Evolutionary conservation across 148 eudicot genomes (phyloP), one percentile per base, ranked within the genome.

Genomic region (Nepenthes gracilis): DNA sequence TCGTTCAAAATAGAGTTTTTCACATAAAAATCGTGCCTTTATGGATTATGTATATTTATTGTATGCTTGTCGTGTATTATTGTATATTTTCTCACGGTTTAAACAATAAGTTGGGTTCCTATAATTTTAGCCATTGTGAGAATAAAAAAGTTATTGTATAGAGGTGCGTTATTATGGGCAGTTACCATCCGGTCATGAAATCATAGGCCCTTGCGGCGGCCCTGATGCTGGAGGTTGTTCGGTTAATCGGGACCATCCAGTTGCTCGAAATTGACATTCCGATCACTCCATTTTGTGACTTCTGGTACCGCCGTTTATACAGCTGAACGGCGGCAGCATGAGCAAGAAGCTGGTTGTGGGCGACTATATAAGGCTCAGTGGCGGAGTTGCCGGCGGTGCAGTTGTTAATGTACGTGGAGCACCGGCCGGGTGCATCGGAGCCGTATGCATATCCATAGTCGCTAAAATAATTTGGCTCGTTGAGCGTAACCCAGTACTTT

Each of bases 351-450:
- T 35, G 13, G 48, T 64, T 36, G 48, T 64, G 67, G 4, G 48
- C 43, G 47, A 38, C 67, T 4, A 64, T 51, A 40, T 64, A 54
- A 1, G 58, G 67, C 35, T 64, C 67, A 6, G 67, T 37, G 6
- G 58, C 66, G 0, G 66, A 63, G 48, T 63, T 36, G 8, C 66
- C 66, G 12, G 55, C 58, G 11, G 66, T 63, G n/a, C 66, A 63
- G 13, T 63, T 63, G 12, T 54, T 54, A 6, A 34, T 14, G 35
- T 52, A 52, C 35, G 9, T 63, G 8, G 58, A 63, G 35, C 66
- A 63, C 34, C 66, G 55, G 12, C 66, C 66, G 4, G 66, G 66
- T 14, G 67, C 67, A 12, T 37, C 36, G 1, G 9, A 2, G n/a
- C 67, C 67, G 8, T 37, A 2, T 38, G 50, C 47, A 9, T 64